Evolutionary conservation across 116 monocot genomes (phyloP).

Genomic region (Phalaenopsis hybrid): DNA sequence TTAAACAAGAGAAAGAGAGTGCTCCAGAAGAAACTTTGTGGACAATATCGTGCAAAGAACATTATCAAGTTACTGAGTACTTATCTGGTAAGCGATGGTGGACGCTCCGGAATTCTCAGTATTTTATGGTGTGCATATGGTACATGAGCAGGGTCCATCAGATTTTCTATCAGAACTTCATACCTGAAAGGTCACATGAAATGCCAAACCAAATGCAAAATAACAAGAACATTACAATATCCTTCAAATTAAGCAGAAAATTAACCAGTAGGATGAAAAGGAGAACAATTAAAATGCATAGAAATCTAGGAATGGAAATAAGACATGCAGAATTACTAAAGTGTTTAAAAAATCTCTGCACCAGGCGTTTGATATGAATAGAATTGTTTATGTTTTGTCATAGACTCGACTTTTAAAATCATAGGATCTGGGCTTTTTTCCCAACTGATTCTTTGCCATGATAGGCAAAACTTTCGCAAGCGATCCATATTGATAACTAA

Average conservation of each 20-base stretch:
- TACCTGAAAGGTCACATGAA: slow-evolving; percentile 49
- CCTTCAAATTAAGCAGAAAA: not conserved
- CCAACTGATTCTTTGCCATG: too few species aligned
- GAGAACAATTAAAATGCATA: not conserved
- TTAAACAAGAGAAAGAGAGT: not conserved
- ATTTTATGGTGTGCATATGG: slow-evolving; percentile 79
- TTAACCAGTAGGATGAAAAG: not conserved
- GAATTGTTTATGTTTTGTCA: too few species aligned
- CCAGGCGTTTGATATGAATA: too few species aligned
- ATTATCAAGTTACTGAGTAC: slow-evolving; percentile 16
- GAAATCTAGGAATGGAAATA: too few species aligned
- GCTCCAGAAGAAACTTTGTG: not conserved
- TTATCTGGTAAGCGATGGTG: slow-evolving; percentile 39
- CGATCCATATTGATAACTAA: too few species aligned
- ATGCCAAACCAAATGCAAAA: not conserved
- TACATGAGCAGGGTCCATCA: slow-evolving; percentile 97
- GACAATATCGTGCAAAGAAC: not conserved
- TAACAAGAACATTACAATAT: not conserved
- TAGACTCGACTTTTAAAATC: too few species aligned
- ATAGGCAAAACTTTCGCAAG: too few species aligned
- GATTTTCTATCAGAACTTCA: slow-evolving; percentile 76
- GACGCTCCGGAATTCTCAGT: slow-evolving; percentile 40
- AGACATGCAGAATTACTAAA: too few species aligned
- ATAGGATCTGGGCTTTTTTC: too few species aligned
- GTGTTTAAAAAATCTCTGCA: too few species aligned